These are phyloP conservation scores for Arabis hirsuta DNA, from an alignment of 345 rosid genomes.

Conservation along the genomic window DNA sequence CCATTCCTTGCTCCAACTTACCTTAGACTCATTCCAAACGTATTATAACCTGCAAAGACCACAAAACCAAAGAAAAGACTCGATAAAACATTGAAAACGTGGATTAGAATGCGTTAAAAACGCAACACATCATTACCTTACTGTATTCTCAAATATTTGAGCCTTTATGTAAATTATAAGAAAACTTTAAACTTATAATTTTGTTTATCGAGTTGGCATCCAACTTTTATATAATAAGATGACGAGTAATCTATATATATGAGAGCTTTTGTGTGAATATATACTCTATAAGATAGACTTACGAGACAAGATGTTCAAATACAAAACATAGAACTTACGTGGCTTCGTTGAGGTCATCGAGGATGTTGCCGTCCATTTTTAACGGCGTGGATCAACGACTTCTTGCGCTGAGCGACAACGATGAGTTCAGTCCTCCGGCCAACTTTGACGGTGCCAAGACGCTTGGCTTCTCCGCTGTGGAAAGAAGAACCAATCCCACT, in stretches of 20 bases:
- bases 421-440: slow-evolving; percentile 27
- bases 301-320: background rate
- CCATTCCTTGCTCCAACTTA: too few relatives aligned
- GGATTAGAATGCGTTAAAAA: too few relatives aligned
- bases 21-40: too few relatives aligned
- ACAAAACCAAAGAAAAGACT: too few relatives aligned
- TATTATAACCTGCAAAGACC: too few relatives aligned
- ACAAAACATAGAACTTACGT: slow-evolving; percentile 27
- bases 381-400: slow-evolving; percentile 35
- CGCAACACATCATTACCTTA: too few relatives aligned
- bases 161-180: background rate
- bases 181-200: too few relatives aligned
- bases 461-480: slow-evolving; percentile 20
- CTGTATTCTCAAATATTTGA: background rate
- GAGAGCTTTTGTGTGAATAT: background rate
- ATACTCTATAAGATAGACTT: background rate
- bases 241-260: background rate
- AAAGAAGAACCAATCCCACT: slow-evolving; percentile 28
- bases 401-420: slow-evolving; percentile 34
- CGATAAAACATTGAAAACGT: too few relatives aligned
- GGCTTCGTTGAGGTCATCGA: slow-evolving; percentile 37
- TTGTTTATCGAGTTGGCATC: too few relatives aligned
- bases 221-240: too few relatives aligned
- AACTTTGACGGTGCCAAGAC: slow-evolving; percentile 9
- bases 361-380: slow-evolving; percentile 36